Evolutionary conservation across 1,139 yeast genomes (phyloP).

Genomic region (Sporopachydermia cereana): DNA sequence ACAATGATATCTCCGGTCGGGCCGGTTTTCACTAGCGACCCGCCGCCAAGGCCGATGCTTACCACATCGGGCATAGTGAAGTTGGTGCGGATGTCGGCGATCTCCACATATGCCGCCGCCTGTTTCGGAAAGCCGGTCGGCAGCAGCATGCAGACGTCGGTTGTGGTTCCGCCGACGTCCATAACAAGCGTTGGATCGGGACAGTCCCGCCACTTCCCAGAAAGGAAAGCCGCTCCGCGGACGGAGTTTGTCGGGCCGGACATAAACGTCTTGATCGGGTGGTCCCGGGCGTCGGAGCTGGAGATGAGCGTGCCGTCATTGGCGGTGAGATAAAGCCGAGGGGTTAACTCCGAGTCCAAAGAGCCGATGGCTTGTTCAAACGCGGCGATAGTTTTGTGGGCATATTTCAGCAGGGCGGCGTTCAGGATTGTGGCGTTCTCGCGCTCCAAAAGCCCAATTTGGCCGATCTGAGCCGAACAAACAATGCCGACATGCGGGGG

Average conservation of each 20-base stretch:
- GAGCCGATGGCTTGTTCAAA: constrained; percentile 28
- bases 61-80: constrained; percentile 36
- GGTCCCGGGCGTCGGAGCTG: constrained; percentile 24
- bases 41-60: constrained; percentile 34
- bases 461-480: constrained; percentile 27
- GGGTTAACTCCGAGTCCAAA: too few species aligned
- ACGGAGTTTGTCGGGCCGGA: constrained; percentile 36
- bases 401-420: constrained; percentile 31
- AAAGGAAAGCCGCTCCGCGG: constrained; percentile 33
- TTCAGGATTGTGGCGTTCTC: constrained; percentile 33
- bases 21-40: constrained; percentile 26
- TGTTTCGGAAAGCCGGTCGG: constrained; percentile 32
- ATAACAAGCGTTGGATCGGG: constrained; percentile 22
- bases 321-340: constrained; percentile 31
- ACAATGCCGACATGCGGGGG: constrained; percentile 28
- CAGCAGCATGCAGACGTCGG: constrained; percentile 32
- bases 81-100: constrained; percentile 34
- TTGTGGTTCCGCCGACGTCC: constrained; percentile 35
- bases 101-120: constrained; percentile 25
- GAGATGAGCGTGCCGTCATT: constrained; percentile 34
- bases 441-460: constrained; percentile 30
- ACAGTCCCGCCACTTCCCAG: constrained; percentile 18
- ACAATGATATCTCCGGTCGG: constrained; percentile 20
- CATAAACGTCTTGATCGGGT: constrained; percentile 32
- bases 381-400: constrained; percentile 25